A percentile compares a stretch with the other conserved stretches of the same genome.
Evolutionary conservation across 345 rosid genomes (phyloP).

Genomic region (Cardamine occulta): DNA sequence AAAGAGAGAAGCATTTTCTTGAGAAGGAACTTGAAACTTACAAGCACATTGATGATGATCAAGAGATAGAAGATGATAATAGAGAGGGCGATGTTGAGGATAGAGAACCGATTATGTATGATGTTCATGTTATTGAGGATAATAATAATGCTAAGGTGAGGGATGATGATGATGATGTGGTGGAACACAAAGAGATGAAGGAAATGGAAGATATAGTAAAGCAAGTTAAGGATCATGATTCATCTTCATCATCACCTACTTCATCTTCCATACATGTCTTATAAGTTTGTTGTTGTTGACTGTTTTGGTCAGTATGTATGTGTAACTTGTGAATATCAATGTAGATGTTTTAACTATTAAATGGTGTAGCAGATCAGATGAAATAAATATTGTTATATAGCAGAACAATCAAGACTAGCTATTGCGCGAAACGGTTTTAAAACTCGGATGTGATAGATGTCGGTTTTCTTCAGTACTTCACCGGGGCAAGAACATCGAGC

Average conservation of each 20-base stretch:
- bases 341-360: background rate
- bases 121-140: constrained; percentile 76
- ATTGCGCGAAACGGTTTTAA: background rate
- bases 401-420: background rate
- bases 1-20: constrained; percentile 73
- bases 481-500: constrained; percentile 54
- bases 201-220: constrained; percentile 55
- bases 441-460: background rate
- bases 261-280: constrained; percentile 5
- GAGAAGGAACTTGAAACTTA: constrained; percentile 81
- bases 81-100: constrained; percentile 1
- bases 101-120: constrained; percentile 56
- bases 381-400: background rate
- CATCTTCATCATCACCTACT: constrained; percentile 48
- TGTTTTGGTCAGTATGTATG: constrained; percentile 5
- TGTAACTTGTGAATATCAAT: constrained; percentile 20
- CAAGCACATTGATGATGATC: constrained; percentile 52
- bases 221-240: constrained; percentile 42
- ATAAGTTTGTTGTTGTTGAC: constrained; percentile 3
- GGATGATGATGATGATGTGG: constrained; percentile 46
- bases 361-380: background rate
- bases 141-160: constrained; percentile 36
- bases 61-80: constrained; percentile 4
- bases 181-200: constrained; percentile 50
- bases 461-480: constrained; percentile 47